Evolutionary conservation across 176 grass and related monocot genomes (phyloP).

Genomic region (Carex parvula): DNA sequence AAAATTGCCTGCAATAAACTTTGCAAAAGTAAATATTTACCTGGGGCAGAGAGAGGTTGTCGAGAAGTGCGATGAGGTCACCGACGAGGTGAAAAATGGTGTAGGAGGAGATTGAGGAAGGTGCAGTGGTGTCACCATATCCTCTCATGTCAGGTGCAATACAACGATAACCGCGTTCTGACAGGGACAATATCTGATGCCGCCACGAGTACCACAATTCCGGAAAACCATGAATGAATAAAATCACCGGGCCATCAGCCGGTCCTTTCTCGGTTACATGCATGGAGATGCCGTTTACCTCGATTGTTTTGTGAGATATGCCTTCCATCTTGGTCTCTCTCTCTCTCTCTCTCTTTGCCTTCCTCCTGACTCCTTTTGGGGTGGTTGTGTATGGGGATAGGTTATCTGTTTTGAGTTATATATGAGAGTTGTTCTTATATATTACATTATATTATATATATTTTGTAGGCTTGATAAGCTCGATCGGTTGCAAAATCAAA

Average conservation of each 20-base stretch:
- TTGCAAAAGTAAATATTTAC: neutral
- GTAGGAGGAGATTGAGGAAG: conserved; percentile 45
- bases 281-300: conserved; percentile 63
- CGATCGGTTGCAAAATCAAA: too few species aligned
- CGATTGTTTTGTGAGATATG: conserved; percentile 44
- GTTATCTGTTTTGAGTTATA: too few species aligned
- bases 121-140: conserved; percentile 64
- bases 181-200: conserved; percentile 55
- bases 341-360: neutral
- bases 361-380: neutral
- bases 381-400: neutral
- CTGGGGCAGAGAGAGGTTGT: conserved; percentile 47
- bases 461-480: too few species aligned
- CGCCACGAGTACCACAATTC: conserved; percentile 92
- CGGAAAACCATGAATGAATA: conserved; percentile 78
- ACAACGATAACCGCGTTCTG: conserved; percentile 53
- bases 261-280: conserved; percentile 52
- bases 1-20: too few species aligned
- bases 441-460: too few species aligned
- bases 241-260: conserved; percentile 29
- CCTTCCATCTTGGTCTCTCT: conserved; percentile 3
- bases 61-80: conserved; percentile 72
- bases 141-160: conserved; percentile 74
- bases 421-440: too few species aligned
- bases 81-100: conserved; percentile 75